A percentile compares a stretch with the other conserved stretches of the same genome.
Evolutionary conservation across 345 rosid genomes (phyloP).

Genomic region (Odontarrhena argentea): DNA sequence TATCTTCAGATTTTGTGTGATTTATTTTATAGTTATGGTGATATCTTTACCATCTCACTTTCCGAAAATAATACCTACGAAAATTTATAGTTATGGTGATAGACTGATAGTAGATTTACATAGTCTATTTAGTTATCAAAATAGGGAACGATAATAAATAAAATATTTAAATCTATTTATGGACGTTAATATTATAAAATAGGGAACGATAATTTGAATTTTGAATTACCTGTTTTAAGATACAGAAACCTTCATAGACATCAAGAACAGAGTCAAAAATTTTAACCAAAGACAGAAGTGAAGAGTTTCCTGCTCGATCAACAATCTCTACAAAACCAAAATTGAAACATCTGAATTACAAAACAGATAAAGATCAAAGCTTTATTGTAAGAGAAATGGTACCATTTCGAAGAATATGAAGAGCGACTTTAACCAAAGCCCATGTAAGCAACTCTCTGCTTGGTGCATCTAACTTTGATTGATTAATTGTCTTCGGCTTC

Average conservation of each 20-base stretch:
- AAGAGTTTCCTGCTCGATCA: conserved; percentile 65
- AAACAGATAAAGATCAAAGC: conserved; percentile 7
- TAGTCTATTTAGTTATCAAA: too few species aligned
- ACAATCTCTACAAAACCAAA: conserved; percentile 44
- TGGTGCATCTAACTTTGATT: conserved; percentile 67
- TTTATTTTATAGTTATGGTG: too few species aligned
- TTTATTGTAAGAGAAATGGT: conserved; percentile 10
- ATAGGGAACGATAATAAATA: too few species aligned
- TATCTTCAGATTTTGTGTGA: too few species aligned
- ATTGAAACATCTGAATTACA: conserved; percentile 7
- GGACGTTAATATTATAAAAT: too few species aligned
- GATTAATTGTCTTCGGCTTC: too few species aligned
- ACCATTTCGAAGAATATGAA: conserved; percentile 82
- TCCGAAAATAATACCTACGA: too few species aligned
- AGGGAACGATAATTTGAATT: too few species aligned
- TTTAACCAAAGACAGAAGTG: conserved; percentile 79
- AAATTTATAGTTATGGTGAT: too few species aligned
- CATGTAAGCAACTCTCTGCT: conserved; percentile 89
- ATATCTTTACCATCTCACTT: too few species aligned
- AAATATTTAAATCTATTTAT: too few species aligned
- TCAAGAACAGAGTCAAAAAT: conserved; percentile 84
- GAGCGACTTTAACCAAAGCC: conserved; percentile 87
- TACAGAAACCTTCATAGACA: conserved; percentile 96
- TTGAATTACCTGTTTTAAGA: conserved; percentile 79
- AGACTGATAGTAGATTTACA: too few species aligned